phyloP scores from a whole-genome alignment of 2,329 filamentous ascomycete genomes.

The Stagonosporopsis rhizophila region DNA sequence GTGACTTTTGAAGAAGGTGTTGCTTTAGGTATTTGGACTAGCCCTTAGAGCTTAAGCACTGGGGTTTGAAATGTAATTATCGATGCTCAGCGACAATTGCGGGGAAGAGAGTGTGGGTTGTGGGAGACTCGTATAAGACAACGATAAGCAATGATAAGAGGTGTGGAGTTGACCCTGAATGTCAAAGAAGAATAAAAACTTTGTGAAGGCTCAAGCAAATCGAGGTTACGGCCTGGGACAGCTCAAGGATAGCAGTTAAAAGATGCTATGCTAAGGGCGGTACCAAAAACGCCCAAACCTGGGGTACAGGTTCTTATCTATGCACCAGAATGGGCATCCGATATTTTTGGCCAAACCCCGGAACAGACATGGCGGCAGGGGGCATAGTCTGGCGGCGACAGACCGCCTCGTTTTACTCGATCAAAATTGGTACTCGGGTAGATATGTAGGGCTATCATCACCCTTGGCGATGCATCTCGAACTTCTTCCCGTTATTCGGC shows the following conservation, averaged over 20 bases:
- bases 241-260: not conserved
- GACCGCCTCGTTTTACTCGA: slow-evolving; percentile 43
- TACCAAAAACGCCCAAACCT: slow-evolving; percentile 38
- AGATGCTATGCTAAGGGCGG: slow-evolving; percentile 2
- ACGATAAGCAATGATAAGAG: slow-evolving; percentile 48
- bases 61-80: slow-evolving; percentile 5
- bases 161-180: slow-evolving; percentile 22
- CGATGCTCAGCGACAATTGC: slow-evolving; percentile 29
- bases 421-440: slow-evolving; percentile 34
- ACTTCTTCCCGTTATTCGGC: slow-evolving; percentile 24
- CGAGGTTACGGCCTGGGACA: not conserved
- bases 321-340: slow-evolving; percentile 26
- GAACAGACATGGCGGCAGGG: slow-evolving; percentile 30
- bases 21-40: not conserved
- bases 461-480: slow-evolving; percentile 27
- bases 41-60: not conserved
- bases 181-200: slow-evolving; percentile 22
- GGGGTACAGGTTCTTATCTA: slow-evolving; percentile 49
- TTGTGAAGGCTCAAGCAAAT: not conserved
- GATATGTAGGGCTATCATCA: slow-evolving; percentile 41
- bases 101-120: slow-evolving; percentile 27
- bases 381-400: slow-evolving; percentile 25
- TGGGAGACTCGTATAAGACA: slow-evolving; percentile 24
- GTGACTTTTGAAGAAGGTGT: slow-evolving; percentile 11
- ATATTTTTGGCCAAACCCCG: slow-evolving; percentile 23